Base-by-base conservation (phyloP, 495 filamentous ascomycete species). In the Neurospora sp. region DNA sequence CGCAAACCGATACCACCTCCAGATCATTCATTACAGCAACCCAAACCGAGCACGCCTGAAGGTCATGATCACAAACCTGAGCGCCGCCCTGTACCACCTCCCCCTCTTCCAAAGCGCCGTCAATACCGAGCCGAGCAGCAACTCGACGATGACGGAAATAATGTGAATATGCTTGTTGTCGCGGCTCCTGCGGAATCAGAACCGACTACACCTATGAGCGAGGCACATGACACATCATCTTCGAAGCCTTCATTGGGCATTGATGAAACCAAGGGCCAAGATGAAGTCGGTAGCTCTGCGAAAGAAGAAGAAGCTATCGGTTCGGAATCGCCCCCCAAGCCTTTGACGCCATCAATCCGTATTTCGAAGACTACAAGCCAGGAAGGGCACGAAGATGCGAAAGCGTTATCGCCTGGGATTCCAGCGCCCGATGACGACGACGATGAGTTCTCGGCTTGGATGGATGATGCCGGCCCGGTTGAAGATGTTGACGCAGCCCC, bases 101-200 rank as follows among this genome's bases (percentile, higher is more conserved):
- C 86, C 11, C 79, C 84, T 20, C 83, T 82, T 39, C 82, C 83
- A 23, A 78, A 70, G 39, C 69, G 80, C 27, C 75, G 77, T 14
- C 77, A 81, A 20, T 37, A 69, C 20, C 79, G 74, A 5, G 71
- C n/a, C 66, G 79, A 81, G 39, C 77, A 80, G 39, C 37, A 41
- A n/a, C 16, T 41, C 2, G 78, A 71, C n/a, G 82, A 76, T 16
- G 82, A 83, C 38, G 85, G 89, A 62, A 85, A 76, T 10, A 82
- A 83, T 38, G 85, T 89, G 66, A 85, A 84, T 35, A 76, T 91
- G 60, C 76, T 91, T 4, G 86, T 91, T 35, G 89, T 91, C 9
- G 86, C 85, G 42, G 89, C 89, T 4, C 89, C 89, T 6, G 80
- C 79, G 5, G 83, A 84, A 35, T 90, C 88, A 8, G 87, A 90